These are phyloP conservation scores for Ophiostoma triangulosporum DNA, from an alignment of 2,329 filamentous ascomycete species.

Conservation along the genomic window DNA sequence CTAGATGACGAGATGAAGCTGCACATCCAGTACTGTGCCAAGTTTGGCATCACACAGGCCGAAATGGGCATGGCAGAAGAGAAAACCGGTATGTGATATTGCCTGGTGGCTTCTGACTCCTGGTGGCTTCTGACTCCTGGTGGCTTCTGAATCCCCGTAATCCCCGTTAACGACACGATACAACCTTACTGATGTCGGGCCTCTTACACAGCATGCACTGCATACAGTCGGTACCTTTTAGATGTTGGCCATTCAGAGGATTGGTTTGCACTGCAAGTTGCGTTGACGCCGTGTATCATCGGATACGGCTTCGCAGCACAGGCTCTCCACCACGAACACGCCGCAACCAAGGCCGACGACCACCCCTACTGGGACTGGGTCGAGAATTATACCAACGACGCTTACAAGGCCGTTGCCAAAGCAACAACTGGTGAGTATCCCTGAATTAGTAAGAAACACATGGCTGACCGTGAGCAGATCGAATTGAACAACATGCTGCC, in stretches of 20 bases:
- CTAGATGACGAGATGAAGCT: constrained; percentile 69
- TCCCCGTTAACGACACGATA: no score
- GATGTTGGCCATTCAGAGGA: constrained; percentile 81
- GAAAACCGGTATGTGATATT: constrained; percentile 42
- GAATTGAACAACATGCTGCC: constrained; percentile 58
- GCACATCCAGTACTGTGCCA: constrained; percentile 69
- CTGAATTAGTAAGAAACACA: no score
- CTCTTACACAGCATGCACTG: constrained; percentile 30
- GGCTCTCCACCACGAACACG: constrained; percentile 48
- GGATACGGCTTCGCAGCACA: constrained; percentile 73
- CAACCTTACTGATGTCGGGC: no score
- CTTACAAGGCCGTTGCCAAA: constrained; percentile 61
- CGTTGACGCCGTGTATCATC: constrained; percentile 76
- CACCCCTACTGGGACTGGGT: constrained; percentile 88
- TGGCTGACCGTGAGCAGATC: constrained; percentile 20
- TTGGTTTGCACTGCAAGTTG: constrained; percentile 74
- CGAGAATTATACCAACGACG: constrained; percentile 70
- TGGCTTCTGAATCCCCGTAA: no score
- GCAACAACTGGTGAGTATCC: constrained; percentile 48
- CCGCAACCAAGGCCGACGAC: constrained; percentile 42
- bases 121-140: not conserved
- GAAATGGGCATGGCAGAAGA: constrained; percentile 65
- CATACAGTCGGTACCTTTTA: constrained; percentile 42
- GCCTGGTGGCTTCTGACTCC: not conserved
- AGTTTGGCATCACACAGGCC: constrained; percentile 61